These are phyloP conservation scores for Omphalotus guepiniiformis DNA, from an alignment of 768 basidiomycete species.

Conservation along the genomic window DNA sequence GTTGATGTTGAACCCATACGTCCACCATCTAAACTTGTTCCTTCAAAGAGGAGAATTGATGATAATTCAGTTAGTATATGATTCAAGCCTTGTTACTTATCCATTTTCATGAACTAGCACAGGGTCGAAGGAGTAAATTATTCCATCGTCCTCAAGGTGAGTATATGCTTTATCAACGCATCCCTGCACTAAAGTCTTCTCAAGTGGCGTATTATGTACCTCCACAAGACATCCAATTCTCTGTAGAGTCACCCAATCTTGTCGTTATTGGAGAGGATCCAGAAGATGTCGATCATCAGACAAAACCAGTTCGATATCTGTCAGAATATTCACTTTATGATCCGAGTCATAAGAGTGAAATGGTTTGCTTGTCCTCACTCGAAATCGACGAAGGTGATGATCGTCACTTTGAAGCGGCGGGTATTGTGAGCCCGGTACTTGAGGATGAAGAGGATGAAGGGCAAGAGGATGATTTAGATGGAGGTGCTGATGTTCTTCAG, in stretches of 20 bases:
- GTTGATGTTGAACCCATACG: background rate
- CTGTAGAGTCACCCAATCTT: constrained; percentile 16
- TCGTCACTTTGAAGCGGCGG: constrained; percentile 49
- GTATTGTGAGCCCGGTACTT: constrained; percentile 43
- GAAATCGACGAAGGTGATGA: constrained; percentile 38
- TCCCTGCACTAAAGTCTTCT: background rate
- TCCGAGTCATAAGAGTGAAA: constrained; percentile 35
- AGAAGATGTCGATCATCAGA: constrained; percentile 22
- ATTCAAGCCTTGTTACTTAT: background rate
- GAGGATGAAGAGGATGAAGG: constrained; percentile 59
- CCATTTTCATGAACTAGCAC: background rate
- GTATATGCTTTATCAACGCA: background rate
- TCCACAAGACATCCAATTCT: background rate
- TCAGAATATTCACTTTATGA: constrained; percentile 62
- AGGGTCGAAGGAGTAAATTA: background rate
- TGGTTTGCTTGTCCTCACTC: constrained; percentile 45
- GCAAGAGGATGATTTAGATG: constrained; percentile 46
- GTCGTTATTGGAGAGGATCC: constrained; percentile 39
- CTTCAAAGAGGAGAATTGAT: background rate
- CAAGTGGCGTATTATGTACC: background rate
- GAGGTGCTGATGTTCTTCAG: constrained; percentile 27
- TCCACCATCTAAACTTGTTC: background rate
- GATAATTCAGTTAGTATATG: background rate
- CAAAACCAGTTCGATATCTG: constrained; percentile 56
- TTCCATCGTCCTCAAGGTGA: background rate